Conservation (phyloP, 805 yeast genomes). For the Pichia pseudocactophila region DNA sequence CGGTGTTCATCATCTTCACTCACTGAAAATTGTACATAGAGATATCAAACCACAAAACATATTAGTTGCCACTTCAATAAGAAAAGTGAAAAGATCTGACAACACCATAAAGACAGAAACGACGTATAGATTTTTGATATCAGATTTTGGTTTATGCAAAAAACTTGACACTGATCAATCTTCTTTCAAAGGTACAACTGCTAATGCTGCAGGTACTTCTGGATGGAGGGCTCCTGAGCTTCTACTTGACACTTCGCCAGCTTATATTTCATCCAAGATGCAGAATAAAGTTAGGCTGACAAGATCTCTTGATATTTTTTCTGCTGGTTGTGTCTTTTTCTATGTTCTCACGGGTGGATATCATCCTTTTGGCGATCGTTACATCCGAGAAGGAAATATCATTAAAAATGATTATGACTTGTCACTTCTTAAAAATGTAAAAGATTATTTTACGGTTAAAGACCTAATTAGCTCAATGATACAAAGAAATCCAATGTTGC, state of each 20-base stretch:
- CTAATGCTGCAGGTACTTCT: conserved; percentile 90
- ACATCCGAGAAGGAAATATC: conserved; percentile 81
- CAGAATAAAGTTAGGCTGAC: conserved; percentile 53
- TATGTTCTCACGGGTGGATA: conserved; percentile 73
- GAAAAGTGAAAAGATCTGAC: conserved; percentile 18
- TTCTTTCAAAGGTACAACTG: conserved; percentile 85
- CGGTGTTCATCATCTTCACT: conserved; percentile 82
- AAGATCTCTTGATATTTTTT: conserved; percentile 85
- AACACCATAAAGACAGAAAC: conserved; percentile 23
- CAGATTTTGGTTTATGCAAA: conserved; percentile 95
- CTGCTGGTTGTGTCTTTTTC: conserved; percentile 89
- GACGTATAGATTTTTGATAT: conserved; percentile 65
- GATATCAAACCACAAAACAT: conserved; percentile 94
- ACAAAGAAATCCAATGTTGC: conserved; percentile 45
- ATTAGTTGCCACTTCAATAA: conserved; percentile 64
- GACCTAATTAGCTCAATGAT: conserved; percentile 74
- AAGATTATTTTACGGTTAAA: conserved; percentile 52
- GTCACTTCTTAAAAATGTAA: conserved; percentile 34
- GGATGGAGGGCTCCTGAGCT: conserved; percentile 99
- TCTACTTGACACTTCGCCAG: conserved; percentile 34
- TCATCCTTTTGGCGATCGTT: conserved; percentile 95
- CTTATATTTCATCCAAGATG: conserved; percentile 12
- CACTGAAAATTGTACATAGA: conserved; percentile 85
- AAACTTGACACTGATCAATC: conserved; percentile 87
- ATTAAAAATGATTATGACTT: conserved; percentile 54